Evolutionary conservation across 139 green algal species (phyloP).

Genomic region (Picochlorum sp.): DNA sequence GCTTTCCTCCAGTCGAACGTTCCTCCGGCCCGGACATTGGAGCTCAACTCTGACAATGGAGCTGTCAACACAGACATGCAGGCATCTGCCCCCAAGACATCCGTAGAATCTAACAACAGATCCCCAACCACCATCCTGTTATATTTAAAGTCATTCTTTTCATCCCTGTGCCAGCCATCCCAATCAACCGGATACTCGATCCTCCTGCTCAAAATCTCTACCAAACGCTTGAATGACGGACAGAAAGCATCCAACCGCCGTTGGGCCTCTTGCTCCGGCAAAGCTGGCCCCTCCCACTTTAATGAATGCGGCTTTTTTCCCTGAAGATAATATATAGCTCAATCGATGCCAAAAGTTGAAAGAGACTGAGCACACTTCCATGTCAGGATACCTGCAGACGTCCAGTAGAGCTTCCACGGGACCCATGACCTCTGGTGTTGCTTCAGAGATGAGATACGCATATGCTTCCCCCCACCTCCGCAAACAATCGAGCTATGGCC

Average conservation of each 20-base stretch:
- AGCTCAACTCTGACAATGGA: slow-evolving; percentile 42
- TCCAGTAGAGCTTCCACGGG: slow-evolving; percentile 83
- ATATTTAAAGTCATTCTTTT: slow-evolving; percentile 60
- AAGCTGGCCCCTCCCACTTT: slow-evolving; percentile 16
- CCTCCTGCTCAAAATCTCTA: slow-evolving; percentile 44
- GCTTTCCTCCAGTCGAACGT: slow-evolving; percentile 61
- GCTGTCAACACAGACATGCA: slow-evolving; percentile 47
- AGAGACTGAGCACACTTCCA: slow-evolving; percentile 60
- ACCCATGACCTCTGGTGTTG: slow-evolving; percentile 20
- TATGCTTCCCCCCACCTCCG: slow-evolving; percentile 87
- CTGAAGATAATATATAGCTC: slow-evolving; percentile 27
- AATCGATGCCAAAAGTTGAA: slow-evolving; percentile 92
- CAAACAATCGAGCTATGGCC: slow-evolving; percentile 86
- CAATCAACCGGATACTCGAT: slow-evolving; percentile 42
- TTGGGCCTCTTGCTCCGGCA: slow-evolving; percentile 24
- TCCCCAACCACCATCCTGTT: slow-evolving; percentile 44
- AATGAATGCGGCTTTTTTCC: slow-evolving; percentile 21
- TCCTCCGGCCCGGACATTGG: not conserved
- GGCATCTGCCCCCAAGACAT: slow-evolving; percentile 39
- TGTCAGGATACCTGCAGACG: slow-evolving; percentile 69
- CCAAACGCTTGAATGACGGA: slow-evolving; percentile 64
- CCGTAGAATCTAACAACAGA: slow-evolving; percentile 54
- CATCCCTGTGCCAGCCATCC: slow-evolving; percentile 46
- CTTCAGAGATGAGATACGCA: slow-evolving; percentile 50
- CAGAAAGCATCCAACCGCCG: slow-evolving; percentile 47